Percentiles rank a stretch among this genome's conserved stretches.
Evolutionary conservation across 176 grass and related monocot species (phyloP).

Genomic region (Paspalum notatum): DNA sequence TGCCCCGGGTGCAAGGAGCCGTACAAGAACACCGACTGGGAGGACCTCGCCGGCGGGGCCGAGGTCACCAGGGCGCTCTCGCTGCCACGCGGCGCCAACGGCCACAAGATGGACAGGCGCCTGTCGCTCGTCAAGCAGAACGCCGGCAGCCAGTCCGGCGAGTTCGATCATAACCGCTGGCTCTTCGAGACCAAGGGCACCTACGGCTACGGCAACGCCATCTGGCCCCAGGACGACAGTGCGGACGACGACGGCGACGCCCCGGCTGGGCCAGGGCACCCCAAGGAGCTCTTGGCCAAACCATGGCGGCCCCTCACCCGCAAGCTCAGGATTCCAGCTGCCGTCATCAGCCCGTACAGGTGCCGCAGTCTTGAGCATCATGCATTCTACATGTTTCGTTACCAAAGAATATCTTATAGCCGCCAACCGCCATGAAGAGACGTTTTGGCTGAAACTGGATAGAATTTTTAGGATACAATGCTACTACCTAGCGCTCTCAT

Average conservation of each 20-base stretch:
- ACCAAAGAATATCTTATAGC: too few relatives aligned
- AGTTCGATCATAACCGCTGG: constrained; percentile 96
- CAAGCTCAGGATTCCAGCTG: constrained; percentile 84
- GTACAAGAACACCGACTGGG: constrained; percentile 83
- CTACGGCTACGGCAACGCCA: constrained; percentile 93
- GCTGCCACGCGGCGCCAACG: constrained; percentile 44
- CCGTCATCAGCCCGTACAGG: constrained; percentile 93
- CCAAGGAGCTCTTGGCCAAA: constrained; percentile 81
- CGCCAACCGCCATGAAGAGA: too few relatives aligned
- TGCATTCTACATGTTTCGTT: too few relatives aligned
- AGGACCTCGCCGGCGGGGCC: constrained; percentile 39
- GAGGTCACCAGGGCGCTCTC: constrained; percentile 60
- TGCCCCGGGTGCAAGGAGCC: constrained; percentile 94
- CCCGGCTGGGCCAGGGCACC: constrained; percentile 49
- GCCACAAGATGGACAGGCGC: constrained; percentile 58
- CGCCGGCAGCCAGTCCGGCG: constrained; percentile 47
- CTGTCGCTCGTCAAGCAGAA: constrained; percentile 68
- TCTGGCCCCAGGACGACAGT: constrained; percentile 76
- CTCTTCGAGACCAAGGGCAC: constrained; percentile 99
- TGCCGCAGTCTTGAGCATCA: constrained; percentile 14
- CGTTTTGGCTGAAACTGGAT: too few relatives aligned
- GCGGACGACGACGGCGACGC: constrained; percentile 51
- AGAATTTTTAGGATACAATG: too few relatives aligned
- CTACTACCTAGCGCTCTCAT: too few relatives aligned
- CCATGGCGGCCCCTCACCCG: constrained; percentile 97